phyloP scores from a whole-genome alignment of 2,329 filamentous ascomycete species.

The Trematosphaeria pertusa region DNA sequence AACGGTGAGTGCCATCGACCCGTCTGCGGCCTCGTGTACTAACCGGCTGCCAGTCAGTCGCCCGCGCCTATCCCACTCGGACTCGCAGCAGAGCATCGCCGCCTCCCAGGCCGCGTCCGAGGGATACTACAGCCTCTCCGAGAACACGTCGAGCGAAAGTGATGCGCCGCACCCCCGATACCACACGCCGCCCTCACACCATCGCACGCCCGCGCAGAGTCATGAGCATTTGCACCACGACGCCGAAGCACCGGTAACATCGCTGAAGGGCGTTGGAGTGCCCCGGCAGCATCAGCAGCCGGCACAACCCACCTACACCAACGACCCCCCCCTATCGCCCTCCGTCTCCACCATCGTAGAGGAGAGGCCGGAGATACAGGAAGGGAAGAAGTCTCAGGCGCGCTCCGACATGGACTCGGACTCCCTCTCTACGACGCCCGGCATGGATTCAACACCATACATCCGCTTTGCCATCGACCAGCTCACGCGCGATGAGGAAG shows the following conservation, averaged over 20 bases:
- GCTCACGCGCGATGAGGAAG: constrained; percentile 76
- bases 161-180: constrained; percentile 40
- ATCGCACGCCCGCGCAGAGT: constrained; percentile 43
- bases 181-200: constrained; percentile 45
- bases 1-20: constrained; percentile 40
- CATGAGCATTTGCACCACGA: constrained; percentile 45
- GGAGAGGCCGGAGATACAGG: constrained; percentile 37
- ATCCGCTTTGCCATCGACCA: constrained; percentile 91
- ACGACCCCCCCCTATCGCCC: constrained; percentile 30
- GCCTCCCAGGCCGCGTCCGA: constrained; percentile 58
- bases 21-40: too few species aligned
- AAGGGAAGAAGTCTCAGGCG: constrained; percentile 28
- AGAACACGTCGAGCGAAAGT: constrained; percentile 46
- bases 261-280: constrained; percentile 41
- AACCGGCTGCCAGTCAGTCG: constrained; percentile 42
- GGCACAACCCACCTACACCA: constrained; percentile 15
- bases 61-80: constrained; percentile 49
- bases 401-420: constrained; percentile 38
- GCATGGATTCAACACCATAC: constrained; percentile 83
- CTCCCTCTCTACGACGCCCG: constrained; percentile 60
- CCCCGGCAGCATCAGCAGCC: constrained; percentile 34
- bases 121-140: constrained; percentile 59
- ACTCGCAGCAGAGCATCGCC: constrained; percentile 55
- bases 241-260: constrained; percentile 38
- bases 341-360: constrained; percentile 43